Percentiles rank a stretch among this genome's conserved stretches.
Evolutionary conservation across 78 protist genomes (phyloP).

Genomic region (Ministeria vibrans): DNA sequence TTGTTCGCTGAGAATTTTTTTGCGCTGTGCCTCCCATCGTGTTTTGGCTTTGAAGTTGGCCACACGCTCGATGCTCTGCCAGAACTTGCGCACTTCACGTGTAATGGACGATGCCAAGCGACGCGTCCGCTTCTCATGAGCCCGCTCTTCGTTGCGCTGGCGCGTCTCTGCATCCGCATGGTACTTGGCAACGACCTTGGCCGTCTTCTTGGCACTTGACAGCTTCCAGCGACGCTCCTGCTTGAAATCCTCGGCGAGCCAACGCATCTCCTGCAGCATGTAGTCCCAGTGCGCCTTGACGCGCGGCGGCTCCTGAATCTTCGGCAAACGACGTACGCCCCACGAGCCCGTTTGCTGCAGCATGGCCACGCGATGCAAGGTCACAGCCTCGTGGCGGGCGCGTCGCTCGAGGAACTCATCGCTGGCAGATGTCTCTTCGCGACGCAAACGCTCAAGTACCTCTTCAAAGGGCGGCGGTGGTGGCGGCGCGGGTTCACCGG

Average conservation of each 20-base stretch:
- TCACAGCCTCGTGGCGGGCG: background rate
- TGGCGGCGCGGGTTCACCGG: too few species aligned
- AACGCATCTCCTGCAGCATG: conserved; percentile 63
- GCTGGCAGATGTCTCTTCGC: too few species aligned
- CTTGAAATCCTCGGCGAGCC: conserved; percentile 58
- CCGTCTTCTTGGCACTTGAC: conserved; percentile 24
- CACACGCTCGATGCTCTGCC: conserved; percentile 47
- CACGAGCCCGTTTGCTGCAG: conserved; percentile 32
- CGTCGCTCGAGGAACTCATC: background rate
- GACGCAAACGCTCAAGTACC: too few species aligned
- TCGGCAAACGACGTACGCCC: conserved; percentile 27
- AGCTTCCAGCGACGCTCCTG: conserved; percentile 41
- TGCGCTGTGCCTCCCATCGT: conserved; percentile 3
- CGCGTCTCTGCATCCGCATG: background rate
- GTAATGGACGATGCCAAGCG: conserved; percentile 13
- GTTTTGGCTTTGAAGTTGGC: conserved; percentile 23
- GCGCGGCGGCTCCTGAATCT: conserved; percentile 62
- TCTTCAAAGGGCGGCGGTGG: too few species aligned
- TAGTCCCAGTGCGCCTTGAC: conserved; percentile 70
- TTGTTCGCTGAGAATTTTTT: conserved; percentile 40
- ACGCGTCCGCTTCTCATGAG: conserved; percentile 30
- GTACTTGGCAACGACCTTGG: conserved; percentile 8
- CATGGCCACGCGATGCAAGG: conserved; percentile 25
- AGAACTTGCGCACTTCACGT: conserved; percentile 33
- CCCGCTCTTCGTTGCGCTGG: conserved; percentile 15